Percentiles rank a stretch among this genome's conserved stretches.
Conservation (phyloP, 1,284 basidiomycete species). For the Cryptococcus sp. region DNA sequence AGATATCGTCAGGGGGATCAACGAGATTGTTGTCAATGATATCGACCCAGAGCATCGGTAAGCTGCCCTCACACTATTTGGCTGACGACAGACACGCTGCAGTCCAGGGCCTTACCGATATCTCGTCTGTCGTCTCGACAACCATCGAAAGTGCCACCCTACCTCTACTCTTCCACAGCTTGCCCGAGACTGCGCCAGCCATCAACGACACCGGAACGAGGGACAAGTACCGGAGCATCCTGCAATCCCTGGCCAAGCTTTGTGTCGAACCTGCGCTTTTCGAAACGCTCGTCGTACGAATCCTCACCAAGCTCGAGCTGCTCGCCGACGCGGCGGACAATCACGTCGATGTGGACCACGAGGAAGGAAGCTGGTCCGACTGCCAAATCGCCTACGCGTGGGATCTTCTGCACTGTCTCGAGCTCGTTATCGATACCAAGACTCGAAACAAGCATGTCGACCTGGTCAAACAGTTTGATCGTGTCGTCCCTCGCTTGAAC, state of each 20-base stretch:
- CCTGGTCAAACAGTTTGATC: slow-evolving; percentile 69
- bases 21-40: slow-evolving; percentile 60
- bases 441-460: slow-evolving; percentile 59
- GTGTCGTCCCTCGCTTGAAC: slow-evolving; percentile 64
- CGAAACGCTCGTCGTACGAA: slow-evolving; percentile 71
- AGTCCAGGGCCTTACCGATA: slow-evolving; percentile 61
- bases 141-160: slow-evolving; percentile 71
- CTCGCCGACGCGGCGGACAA: no score
- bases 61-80: slow-evolving; percentile 10
- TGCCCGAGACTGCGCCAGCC: slow-evolving; percentile 63
- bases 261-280: slow-evolving; percentile 74
- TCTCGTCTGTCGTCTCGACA: slow-evolving; percentile 60
- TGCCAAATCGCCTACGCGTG: slow-evolving; percentile 70
- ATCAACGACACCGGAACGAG: slow-evolving; percentile 57
- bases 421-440: slow-evolving; percentile 62
- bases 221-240: slow-evolving; percentile 60
- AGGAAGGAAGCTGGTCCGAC: slow-evolving; percentile 45
- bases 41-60: slow-evolving; percentile 53
- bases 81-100: slow-evolving; percentile 55
- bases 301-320: slow-evolving; percentile 73
- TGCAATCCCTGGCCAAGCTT: slow-evolving; percentile 67
- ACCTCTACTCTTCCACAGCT: slow-evolving; percentile 66
- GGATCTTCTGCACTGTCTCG: slow-evolving; percentile 67
- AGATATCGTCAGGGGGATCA: slow-evolving; percentile 69
- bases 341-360: slow-evolving; percentile 10